These are phyloP conservation scores for Penicillium arizonense DNA, from an alignment of 495 filamentous ascomycete genomes.

Conservation along the genomic window DNA sequence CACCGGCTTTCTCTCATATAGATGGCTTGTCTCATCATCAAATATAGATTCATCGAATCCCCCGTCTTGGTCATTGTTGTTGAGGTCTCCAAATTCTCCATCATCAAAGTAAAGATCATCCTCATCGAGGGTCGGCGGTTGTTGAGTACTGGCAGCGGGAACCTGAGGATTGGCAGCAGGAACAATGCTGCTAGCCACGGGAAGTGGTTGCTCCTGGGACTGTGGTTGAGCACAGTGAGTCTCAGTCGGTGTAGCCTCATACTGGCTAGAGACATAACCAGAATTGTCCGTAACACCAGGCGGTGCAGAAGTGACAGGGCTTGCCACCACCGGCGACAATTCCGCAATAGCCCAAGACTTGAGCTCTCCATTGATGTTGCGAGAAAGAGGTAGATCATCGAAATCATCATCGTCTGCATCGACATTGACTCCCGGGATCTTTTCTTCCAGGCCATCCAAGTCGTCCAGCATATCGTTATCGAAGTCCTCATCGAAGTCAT, in stretches of 20 bases:
- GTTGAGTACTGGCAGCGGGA: neutral
- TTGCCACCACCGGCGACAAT: slow-evolving; percentile 38
- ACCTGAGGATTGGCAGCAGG: neutral
- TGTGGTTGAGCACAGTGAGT: neutral
- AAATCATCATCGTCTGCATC: slow-evolving; percentile 58
- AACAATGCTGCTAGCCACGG: neutral
- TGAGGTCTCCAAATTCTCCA: slow-evolving; percentile 62
- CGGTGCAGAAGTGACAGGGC: slow-evolving; percentile 29
- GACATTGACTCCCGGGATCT: slow-evolving; percentile 71
- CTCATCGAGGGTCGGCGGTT: slow-evolving; percentile 10
- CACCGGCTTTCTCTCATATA: slow-evolving; percentile 39
- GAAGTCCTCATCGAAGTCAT: slow-evolving; percentile 55
- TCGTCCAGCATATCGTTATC: slow-evolving; percentile 72
- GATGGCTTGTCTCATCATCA: slow-evolving; percentile 58
- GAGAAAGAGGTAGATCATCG: slow-evolving; percentile 23
- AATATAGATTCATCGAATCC: slow-evolving; percentile 82
- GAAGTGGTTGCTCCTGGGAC: neutral
- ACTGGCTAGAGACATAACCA: neutral
- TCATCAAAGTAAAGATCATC: slow-evolving; percentile 79
- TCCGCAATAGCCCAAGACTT: slow-evolving; percentile 38
- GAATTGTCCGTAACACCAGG: slow-evolving; percentile 9
- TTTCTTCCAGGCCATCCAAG: slow-evolving; percentile 70
- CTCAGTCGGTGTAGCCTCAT: neutral
- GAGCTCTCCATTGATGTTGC: slow-evolving; percentile 24
- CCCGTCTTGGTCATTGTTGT: slow-evolving; percentile 47